Evolutionary conservation across 2,329 filamentous ascomycete genomes (phyloP).

Genomic region (Coniochaeta pulveracea): DNA sequence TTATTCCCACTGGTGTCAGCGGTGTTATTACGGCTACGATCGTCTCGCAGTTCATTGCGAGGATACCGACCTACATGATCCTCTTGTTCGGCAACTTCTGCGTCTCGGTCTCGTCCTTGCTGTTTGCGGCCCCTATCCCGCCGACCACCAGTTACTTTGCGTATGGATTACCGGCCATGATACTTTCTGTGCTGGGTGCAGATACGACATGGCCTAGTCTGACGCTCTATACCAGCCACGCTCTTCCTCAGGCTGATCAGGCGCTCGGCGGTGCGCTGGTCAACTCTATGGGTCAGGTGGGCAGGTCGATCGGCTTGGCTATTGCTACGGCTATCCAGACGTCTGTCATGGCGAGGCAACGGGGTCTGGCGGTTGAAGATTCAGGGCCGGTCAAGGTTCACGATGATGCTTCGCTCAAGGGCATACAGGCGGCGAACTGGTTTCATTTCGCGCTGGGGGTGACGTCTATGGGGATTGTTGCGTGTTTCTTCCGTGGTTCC

Average conservation of each 20-base stretch:
- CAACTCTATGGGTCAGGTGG: slow-evolving; percentile 54
- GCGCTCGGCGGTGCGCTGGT: slow-evolving; percentile 57
- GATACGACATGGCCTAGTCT: slow-evolving; percentile 57
- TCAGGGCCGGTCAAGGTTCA: slow-evolving; percentile 28
- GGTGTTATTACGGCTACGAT: slow-evolving; percentile 46
- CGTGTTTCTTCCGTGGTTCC: slow-evolving; percentile 36
- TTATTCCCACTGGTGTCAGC: slow-evolving; percentile 52
- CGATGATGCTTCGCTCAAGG: slow-evolving; percentile 34
- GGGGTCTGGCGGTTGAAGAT: slow-evolving; percentile 29
- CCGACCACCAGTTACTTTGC: slow-evolving; percentile 53
- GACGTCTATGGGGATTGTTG: slow-evolving; percentile 29
- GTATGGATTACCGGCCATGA: slow-evolving; percentile 54
- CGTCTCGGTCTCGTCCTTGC: slow-evolving; percentile 41
- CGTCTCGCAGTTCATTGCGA: slow-evolving; percentile 42
- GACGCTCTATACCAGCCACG: slow-evolving; percentile 53
- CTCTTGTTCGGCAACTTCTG: slow-evolving; percentile 45
- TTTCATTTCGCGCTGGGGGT: slow-evolving; percentile 38
- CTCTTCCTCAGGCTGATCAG: slow-evolving; percentile 52
- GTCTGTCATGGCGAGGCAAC: slow-evolving; percentile 40
- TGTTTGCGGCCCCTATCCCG: slow-evolving; percentile 54
- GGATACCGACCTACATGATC: slow-evolving; percentile 46
- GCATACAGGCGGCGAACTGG: slow-evolving; percentile 39
- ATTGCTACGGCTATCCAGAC: slow-evolving; percentile 55
- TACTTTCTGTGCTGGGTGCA: slow-evolving; percentile 52
- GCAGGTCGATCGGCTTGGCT: slow-evolving; percentile 53